Evolutionary conservation across 1,284 basidiomycete genomes (phyloP).

Genomic region (Cystobasidium pallidum): DNA sequence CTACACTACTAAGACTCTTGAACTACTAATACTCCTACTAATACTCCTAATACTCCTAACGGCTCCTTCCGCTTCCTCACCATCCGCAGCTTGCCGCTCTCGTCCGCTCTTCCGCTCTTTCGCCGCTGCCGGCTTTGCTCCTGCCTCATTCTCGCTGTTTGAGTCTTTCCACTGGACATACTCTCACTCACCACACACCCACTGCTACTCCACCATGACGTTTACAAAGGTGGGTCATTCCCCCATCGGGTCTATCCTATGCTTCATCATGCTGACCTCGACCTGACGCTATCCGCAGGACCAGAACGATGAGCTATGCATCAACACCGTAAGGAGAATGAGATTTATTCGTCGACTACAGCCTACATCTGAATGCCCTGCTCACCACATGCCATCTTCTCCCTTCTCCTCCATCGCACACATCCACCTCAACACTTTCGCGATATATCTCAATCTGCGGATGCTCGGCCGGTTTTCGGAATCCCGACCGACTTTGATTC

Average conservation of each 20-base stretch:
- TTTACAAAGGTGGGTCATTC: constrained; percentile 25
- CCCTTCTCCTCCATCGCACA: not conserved
- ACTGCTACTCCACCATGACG: constrained; percentile 12
- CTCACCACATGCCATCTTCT: too few species aligned
- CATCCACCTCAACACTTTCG: not conserved
- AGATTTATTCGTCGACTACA: too few species aligned
- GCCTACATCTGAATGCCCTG: too few species aligned
- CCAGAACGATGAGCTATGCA: constrained; percentile 41
- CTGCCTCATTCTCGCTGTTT: too few species aligned
- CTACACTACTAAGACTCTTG: too few species aligned
- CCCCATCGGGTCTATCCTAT: not conserved
- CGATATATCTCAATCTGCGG: not conserved
- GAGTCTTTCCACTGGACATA: too few species aligned
- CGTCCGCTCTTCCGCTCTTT: too few species aligned
- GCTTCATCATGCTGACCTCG: not conserved
- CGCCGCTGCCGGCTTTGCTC: not conserved
- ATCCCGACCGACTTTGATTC: not conserved
- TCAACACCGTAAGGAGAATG: constrained; percentile 40
- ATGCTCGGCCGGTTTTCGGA: not conserved
- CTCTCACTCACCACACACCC: not conserved
- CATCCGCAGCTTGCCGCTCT: not conserved
- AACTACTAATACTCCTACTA: too few species aligned
- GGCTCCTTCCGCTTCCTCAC: too few species aligned
- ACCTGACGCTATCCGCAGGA: constrained; percentile 15
- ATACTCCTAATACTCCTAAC: too few species aligned